Evolutionary conservation across 2,329 filamentous ascomycete species (phyloP).

Genomic region (Thermoascus crustaceus): DNA sequence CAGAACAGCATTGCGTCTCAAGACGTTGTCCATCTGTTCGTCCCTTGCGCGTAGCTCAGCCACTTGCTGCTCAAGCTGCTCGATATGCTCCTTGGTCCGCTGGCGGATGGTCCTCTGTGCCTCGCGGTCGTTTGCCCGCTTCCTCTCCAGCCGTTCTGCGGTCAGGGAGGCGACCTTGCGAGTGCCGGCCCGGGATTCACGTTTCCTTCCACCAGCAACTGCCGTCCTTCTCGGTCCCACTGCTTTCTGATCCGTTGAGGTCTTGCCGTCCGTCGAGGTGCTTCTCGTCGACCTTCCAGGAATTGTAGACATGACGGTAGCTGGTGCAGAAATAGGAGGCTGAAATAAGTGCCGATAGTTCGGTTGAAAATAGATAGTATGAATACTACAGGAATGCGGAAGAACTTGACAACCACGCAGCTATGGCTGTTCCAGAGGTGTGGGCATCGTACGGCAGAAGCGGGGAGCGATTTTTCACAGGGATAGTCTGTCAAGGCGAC

Average conservation of each 20-base stretch:
- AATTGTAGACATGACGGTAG: background rate
- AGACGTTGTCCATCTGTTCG: constrained; percentile 45
- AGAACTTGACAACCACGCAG: no score
- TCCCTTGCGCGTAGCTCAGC: constrained; percentile 43
- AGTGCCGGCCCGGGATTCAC: constrained; percentile 46
- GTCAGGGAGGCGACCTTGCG: constrained; percentile 51
- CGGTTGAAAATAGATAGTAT: no score
- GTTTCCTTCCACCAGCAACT: constrained; percentile 19
- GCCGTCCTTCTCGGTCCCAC: constrained; percentile 18
- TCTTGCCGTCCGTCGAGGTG: background rate
- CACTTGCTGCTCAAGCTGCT: constrained; percentile 48
- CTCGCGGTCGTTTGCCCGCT: constrained; percentile 53
- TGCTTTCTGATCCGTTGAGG: constrained; percentile 7
- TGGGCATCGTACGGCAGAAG: no score
- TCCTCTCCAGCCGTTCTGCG: constrained; percentile 50
- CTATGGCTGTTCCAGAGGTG: no score
- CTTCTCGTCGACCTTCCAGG: background rate
- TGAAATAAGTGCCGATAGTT: no score
- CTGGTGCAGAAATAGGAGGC: no score
- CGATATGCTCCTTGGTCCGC: constrained; percentile 52
- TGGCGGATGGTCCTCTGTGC: constrained; percentile 53
- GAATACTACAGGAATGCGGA: no score
- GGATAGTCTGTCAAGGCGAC: no score
- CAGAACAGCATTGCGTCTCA: constrained; percentile 46
- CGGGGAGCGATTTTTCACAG: no score